Base-by-base conservation (phyloP, 2,329 filamentous ascomycete genomes). In the Nothophaeocryptopus gaeumannii region DNA sequence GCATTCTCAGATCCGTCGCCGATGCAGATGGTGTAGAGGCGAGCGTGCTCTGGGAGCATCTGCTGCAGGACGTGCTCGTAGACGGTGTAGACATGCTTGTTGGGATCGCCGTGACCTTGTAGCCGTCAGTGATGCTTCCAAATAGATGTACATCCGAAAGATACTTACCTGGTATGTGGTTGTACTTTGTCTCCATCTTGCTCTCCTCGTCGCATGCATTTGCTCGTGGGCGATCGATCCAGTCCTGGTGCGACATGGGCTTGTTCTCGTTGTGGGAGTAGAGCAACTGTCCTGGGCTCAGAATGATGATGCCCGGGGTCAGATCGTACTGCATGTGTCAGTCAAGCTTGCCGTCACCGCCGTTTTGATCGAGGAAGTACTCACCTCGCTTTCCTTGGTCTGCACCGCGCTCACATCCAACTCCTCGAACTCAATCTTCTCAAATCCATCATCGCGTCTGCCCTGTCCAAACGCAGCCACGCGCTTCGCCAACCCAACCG, bases 211-310 rank as follows among this genome's bases (percentile, higher is more conserved):
- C 81, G 9, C 84, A 82, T 2, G 83, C 77, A 40, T 81, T 86
- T 49, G 76, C 74, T 3, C 49, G 78, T 1, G 84, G 83, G 38
- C 85, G 70, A 1, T 74, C 75, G 7, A 74, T 64, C 75, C 85
- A 86, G 2, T 76, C 78, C 0, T 65, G 63, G 1, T 77, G 66
- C 1, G 81, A 86, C 53, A 95, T 74, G 0, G 82, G 75, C 41
- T 79, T 77, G 44, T 77, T 70, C 1, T 77, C 77, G 44, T 80
- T 77, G 35, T 86, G 81, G 67, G 86, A 88, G 84, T 89, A 96
- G 61, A 84, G 74, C 13, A 88, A 73, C 70, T 95, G 84, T 4
- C 88, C 89, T 3, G 82, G 76, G 65, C 96, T 96, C 39, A 89
- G 81, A 20, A 96, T 73, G 26, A 96, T 71, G 48, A 96, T 72